Conservation (phyloP, 495 filamentous ascomycete species). For the Xylaria flabelliformis region DNA sequence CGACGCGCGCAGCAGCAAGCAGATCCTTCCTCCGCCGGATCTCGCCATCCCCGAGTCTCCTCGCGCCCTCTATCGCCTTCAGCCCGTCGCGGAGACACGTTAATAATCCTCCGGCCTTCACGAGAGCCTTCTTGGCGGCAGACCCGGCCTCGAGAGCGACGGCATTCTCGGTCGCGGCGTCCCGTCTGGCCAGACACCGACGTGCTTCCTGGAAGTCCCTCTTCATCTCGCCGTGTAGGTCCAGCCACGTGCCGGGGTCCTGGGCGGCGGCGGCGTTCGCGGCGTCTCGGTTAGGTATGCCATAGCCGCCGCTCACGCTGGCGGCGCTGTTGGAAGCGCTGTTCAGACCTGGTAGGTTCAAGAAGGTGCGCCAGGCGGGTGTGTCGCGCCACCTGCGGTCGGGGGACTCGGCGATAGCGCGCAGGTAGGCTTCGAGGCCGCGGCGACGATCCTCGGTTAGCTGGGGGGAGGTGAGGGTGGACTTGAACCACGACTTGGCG, state of each 20-base stretch:
- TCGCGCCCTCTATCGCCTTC: slow-evolving; percentile 52
- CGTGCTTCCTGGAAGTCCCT: slow-evolving; percentile 80
- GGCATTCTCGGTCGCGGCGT: slow-evolving; percentile 71
- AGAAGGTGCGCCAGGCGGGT: slow-evolving; percentile 81
- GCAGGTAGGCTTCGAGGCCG: slow-evolving; percentile 82
- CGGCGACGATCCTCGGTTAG: slow-evolving; percentile 80
- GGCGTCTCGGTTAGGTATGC: slow-evolving; percentile 48
- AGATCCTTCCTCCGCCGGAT: slow-evolving; percentile 80
- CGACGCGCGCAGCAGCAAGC: slow-evolving; percentile 75
- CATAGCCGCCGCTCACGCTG: slow-evolving; percentile 54
- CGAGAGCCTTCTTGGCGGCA: slow-evolving; percentile 79
- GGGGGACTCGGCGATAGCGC: slow-evolving; percentile 73
- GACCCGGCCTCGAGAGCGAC: slow-evolving; percentile 71
- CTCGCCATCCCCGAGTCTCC: slow-evolving; percentile 82
- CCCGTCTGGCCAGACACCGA: slow-evolving; percentile 73
- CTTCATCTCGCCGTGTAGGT: slow-evolving; percentile 85
- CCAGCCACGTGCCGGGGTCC: slow-evolving; percentile 86
- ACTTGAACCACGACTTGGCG: slow-evolving; percentile 83
- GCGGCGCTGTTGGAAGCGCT: slow-evolving; percentile 54
- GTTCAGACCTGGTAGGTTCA: slow-evolving; percentile 72
- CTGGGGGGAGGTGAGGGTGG: slow-evolving; percentile 74
- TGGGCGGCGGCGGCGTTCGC: slow-evolving; percentile 58
- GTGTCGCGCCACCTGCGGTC: slow-evolving; percentile 88
- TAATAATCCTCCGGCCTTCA: slow-evolving; percentile 74
- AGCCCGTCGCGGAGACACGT: slow-evolving; percentile 74